Base-by-base conservation (phyloP, 139 green algal species). In the Micractinium sp. region DNA sequence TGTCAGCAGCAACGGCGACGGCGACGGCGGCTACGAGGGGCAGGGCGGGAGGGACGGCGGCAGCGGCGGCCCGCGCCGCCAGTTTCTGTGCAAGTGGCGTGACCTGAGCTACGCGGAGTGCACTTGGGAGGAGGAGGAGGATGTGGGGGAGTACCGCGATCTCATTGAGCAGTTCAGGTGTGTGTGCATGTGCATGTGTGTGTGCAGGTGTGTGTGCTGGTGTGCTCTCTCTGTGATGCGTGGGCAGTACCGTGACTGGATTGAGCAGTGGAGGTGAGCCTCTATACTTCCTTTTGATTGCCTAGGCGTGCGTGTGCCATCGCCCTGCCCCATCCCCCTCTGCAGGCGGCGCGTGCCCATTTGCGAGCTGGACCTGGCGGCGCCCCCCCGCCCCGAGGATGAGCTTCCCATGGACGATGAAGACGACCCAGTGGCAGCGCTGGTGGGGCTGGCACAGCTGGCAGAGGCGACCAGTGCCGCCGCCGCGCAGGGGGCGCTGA, bases 71-170 rank as follows among this genome's bases (percentile, higher is more conserved):
- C 22, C 38, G 76, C 38, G 76, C 29, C 53, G 78, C 25, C 83
- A 87, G 83, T 69, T 79, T 22, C 83, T 87, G 83, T 87, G 83
- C 83, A 87, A 87, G 83, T 87, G 83, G 83, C 36, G 67, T 66
- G 83, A 87, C 27, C 39, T 87, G 38, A 47, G 66, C 1, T 87
- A 87, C 31, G 47, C 25, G 9, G 83, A 87, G 38, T 87, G 83
- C 83, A 81, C 83, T 0, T 87, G 83, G 83, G 83, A 87, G 66
- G 83, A 87, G 31, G 83, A 80, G 38, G 38, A 14, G 3, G 83
- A 81, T 67, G 60, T 87, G 14, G 33, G 33, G 7, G 83, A 79
- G 39, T 63, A 79, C 2, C 67, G 19, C 12, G 63, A 27, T 9
- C 38, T 69, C 14, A 80, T 87, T 31, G 29, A 33, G 67, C 83